Conservation (phyloP, 768 basidiomycete genomes). For the Tulasnella calospora region DNA sequence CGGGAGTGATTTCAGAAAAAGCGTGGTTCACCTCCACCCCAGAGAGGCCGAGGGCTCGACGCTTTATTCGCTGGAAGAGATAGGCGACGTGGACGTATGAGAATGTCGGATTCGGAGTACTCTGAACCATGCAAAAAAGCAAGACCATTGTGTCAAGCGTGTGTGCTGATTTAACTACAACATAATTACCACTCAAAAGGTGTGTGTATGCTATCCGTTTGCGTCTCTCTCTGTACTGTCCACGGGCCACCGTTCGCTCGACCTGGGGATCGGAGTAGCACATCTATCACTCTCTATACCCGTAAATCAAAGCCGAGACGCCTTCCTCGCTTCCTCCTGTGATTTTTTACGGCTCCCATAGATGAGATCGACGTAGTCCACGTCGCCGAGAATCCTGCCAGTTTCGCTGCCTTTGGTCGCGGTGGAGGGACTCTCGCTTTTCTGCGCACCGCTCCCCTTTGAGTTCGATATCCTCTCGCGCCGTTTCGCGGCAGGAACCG, state of each 20-base stretch:
- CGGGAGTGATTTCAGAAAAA: neutral
- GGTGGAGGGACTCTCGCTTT: neutral
- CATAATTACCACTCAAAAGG: too few species aligned
- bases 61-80: too few species aligned
- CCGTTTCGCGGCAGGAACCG: neutral
- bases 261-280: too few species aligned
- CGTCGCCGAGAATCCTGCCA: slow-evolving; percentile 7
- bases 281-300: neutral
- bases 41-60: neutral
- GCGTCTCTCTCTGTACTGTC: too few species aligned
- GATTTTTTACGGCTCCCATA: slow-evolving; percentile 6
- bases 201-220: too few species aligned
- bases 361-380: slow-evolving; percentile 7
- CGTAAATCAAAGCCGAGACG: neutral
- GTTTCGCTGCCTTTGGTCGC: neutral
- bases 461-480: slow-evolving; percentile 1
- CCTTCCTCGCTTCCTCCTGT: neutral
- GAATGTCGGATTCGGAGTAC: too few species aligned
- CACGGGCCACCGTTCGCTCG: too few species aligned
- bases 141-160: too few species aligned
- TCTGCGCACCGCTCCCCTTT: neutral
- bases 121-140: too few species aligned
- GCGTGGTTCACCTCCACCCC: neutral
- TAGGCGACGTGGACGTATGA: too few species aligned
- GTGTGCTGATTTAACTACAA: too few species aligned